A percentile compares a stretch with the other conserved stretches of the same genome.
Evolutionary conservation across 495 filamentous ascomycete species (phyloP).

Genomic region (Lepraria neglecta): DNA sequence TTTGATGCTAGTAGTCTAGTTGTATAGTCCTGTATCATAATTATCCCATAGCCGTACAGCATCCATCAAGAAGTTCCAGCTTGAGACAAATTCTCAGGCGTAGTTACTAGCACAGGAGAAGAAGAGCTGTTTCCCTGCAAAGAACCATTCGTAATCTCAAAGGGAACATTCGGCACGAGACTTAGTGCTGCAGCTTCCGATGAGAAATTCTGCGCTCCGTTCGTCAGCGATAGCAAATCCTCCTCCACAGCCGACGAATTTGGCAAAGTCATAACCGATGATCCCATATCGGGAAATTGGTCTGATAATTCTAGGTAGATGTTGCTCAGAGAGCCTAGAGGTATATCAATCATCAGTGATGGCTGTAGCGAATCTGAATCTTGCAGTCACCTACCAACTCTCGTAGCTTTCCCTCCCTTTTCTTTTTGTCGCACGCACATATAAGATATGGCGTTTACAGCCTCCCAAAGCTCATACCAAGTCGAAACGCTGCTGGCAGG

Average conservation of each 20-base stretch:
- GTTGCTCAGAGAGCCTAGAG: neutral
- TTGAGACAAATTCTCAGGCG: neutral
- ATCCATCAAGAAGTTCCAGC: neutral
- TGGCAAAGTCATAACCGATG: neutral
- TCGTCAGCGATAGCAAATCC: neutral
- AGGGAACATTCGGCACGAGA: neutral
- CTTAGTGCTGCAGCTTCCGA: neutral
- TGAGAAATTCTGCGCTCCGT: neutral
- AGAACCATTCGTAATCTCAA: neutral
- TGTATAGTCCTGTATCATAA: neutral
- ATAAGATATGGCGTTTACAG: neutral
- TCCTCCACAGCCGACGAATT: neutral
- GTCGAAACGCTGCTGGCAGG: neutral
- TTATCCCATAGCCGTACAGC: neutral
- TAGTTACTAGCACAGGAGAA: neutral
- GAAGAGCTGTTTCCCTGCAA: neutral
- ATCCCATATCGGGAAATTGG: neutral
- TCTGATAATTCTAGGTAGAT: neutral
- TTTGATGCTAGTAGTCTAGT: neutral
- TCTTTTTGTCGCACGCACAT: neutral
- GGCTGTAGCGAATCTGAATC: too few relatives aligned
- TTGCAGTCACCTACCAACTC: too few relatives aligned
- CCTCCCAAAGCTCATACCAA: conserved; percentile 9
- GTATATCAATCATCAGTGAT: too few relatives aligned
- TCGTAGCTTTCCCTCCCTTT: neutral